phyloP scores from a whole-genome alignment of 495 filamentous ascomycete genomes.

The Penicillium alfredii region DNA sequence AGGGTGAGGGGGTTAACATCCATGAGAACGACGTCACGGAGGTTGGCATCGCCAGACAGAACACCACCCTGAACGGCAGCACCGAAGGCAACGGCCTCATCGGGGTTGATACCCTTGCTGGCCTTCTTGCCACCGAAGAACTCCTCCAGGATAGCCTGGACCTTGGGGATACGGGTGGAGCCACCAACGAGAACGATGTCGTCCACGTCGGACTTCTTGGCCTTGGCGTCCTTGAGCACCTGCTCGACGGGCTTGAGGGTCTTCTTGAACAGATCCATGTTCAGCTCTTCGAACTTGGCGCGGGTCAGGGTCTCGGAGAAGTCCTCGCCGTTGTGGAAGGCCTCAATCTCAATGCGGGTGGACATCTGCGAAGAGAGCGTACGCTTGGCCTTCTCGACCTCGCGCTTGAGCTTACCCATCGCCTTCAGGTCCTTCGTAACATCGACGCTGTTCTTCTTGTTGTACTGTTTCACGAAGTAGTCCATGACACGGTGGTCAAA shows the following conservation, averaged over 20 bases:
- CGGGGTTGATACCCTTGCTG: slow-evolving; percentile 97
- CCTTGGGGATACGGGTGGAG: slow-evolving; percentile 96
- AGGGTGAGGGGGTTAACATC: slow-evolving; percentile 97
- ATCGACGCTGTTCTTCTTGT: slow-evolving; percentile 94
- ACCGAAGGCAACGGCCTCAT: slow-evolving; percentile 96
- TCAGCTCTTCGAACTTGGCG: slow-evolving; percentile 98
- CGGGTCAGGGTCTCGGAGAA: slow-evolving; percentile 98
- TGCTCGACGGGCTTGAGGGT: slow-evolving; percentile 99
- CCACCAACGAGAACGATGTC: slow-evolving; percentile 91
- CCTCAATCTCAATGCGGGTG: slow-evolving; percentile 95
- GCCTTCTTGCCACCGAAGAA: slow-evolving; percentile 92
- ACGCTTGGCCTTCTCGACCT: slow-evolving; percentile 99
- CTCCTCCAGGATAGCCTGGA: slow-evolving; percentile 89
- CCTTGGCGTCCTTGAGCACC: slow-evolving; percentile 87
- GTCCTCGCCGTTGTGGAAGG: slow-evolving; percentile 94
- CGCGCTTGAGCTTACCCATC: slow-evolving; percentile 99
- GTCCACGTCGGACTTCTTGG: slow-evolving; percentile 78
- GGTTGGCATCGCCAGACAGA: slow-evolving; percentile 78
- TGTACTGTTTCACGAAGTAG: slow-evolving; percentile 96
- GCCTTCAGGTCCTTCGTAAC: slow-evolving; percentile 94
- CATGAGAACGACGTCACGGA: slow-evolving; percentile 79
- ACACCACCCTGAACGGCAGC: slow-evolving; percentile 97
- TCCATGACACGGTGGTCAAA: slow-evolving; percentile 98
- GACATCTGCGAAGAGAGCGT: slow-evolving; percentile 98
- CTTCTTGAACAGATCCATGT: slow-evolving; percentile 97